Percentiles rank a stretch among this genome's conserved stretches.
These are phyloP conservation scores for Russula virescens DNA, from an alignment of 768 basidiomycete genomes.

Conservation along the genomic window DNA sequence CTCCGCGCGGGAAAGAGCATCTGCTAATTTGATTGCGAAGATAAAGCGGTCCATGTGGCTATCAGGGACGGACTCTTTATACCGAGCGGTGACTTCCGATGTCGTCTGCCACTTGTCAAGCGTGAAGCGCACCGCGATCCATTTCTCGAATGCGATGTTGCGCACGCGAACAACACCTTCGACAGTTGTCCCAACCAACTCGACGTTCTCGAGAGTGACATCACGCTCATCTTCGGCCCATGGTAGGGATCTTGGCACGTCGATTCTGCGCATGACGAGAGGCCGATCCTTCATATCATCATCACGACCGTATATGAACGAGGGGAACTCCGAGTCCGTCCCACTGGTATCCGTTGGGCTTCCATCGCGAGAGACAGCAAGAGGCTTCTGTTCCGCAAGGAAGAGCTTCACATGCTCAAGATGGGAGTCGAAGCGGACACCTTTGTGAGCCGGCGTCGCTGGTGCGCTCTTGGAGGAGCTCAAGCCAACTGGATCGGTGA, in stretches of 20 bases:
- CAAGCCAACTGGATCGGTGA: conserved; percentile 37
- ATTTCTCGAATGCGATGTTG: conserved; percentile 85
- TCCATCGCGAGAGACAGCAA: conserved; percentile 87
- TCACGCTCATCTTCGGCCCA: conserved; percentile 36
- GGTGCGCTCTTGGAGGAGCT: conserved; percentile 66
- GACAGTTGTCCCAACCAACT: conserved; percentile 49
- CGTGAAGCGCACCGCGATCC: conserved; percentile 85
- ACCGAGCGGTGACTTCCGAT: conserved; percentile 80
- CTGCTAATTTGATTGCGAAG: conserved; percentile 72
- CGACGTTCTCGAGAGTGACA: conserved; percentile 50
- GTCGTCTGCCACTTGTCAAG: conserved; percentile 96
- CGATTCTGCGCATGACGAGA: conserved; percentile 58
- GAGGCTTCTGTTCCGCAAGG: conserved; percentile 89
- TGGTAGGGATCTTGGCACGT: conserved; percentile 47
- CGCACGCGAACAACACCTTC: conserved; percentile 72
- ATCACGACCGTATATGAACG: conserved; percentile 52
- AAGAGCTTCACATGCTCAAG: conserved; percentile 95
- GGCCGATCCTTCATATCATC: conserved; percentile 31
- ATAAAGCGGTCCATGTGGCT: conserved; percentile 62
- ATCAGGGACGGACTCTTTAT: conserved; percentile 41
- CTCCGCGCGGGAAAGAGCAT: conserved; percentile 69
- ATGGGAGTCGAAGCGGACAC: conserved; percentile 88
- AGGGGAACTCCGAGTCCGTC: conserved; percentile 71
- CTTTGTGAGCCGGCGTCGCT: conserved; percentile 73
- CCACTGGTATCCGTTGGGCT: conserved; percentile 82